Conservation (phyloP, 1,284 basidiomycete species). For the Boletus hoseneyae region DNA sequence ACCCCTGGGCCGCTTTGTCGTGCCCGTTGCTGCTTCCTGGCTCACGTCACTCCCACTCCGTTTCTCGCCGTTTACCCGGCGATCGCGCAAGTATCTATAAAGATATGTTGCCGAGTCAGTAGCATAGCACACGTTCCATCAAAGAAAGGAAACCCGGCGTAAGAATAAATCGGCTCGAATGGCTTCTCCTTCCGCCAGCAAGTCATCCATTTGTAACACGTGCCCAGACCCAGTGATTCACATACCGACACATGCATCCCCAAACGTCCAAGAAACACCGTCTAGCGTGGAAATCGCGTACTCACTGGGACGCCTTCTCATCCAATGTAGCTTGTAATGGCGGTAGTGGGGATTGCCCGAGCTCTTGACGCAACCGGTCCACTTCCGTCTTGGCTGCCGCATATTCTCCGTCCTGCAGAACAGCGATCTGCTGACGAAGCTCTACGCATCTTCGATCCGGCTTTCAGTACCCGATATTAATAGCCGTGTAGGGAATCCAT, state of each 20-base stretch:
- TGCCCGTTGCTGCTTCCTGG: slow-evolving; percentile 21
- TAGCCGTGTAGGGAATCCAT: slow-evolving; percentile 3
- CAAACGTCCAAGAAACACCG: not conserved
- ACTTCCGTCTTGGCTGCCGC: slow-evolving; percentile 68
- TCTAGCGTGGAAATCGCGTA: slow-evolving; percentile 23
- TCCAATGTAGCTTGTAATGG: slow-evolving; percentile 67
- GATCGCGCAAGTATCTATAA: slow-evolving; percentile 34
- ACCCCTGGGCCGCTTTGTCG: slow-evolving; percentile 46
- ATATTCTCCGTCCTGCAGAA: slow-evolving; percentile 72
- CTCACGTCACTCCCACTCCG: slow-evolving; percentile 27
- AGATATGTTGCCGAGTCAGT: slow-evolving; percentile 7
- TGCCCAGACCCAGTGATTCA: slow-evolving; percentile 8
- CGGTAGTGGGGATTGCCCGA: slow-evolving; percentile 69
- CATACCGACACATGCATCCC: not conserved
- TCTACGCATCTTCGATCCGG: slow-evolving; percentile 52
- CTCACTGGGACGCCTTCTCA: slow-evolving; percentile 69
- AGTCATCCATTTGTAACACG: not conserved
- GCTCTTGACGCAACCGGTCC: slow-evolving; percentile 65
- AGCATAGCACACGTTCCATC: slow-evolving; percentile 18
- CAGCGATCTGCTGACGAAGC: slow-evolving; percentile 59
- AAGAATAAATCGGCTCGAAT: slow-evolving; percentile 4
- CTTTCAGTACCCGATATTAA: slow-evolving; percentile 8
- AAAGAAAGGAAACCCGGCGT: slow-evolving; percentile 2
- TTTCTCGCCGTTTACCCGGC: slow-evolving; percentile 38
- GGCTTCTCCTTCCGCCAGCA: not conserved